Evolutionary conservation across 1,284 basidiomycete species (phyloP), one percentile per base, ranked within the genome.

Genomic region (Hypsizygus ulmarius): DNA sequence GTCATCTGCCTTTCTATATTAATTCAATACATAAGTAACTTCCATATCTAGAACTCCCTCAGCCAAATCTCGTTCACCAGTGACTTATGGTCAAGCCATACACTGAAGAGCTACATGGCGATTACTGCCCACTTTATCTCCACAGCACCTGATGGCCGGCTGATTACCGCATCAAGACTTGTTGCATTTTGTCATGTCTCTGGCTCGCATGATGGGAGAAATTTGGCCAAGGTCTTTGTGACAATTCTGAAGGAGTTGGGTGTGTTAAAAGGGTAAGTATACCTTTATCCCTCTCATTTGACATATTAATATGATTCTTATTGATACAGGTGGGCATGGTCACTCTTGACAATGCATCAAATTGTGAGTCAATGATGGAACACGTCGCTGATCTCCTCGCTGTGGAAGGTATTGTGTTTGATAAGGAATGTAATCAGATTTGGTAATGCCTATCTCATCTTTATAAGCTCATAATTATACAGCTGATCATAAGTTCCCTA

Each of bases 11-110:
- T 16, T n/a, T n/a, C n/a, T n/a, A n/a, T n/a, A n/a, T n/a, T n/a
- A n/a, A n/a, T n/a, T n/a, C n/a, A n/a, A n/a, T n/a, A n/a, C n/a
- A n/a, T n/a, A 3, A 29, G 7, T 34, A 3, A 28, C 28, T 38
- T 36, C 28, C 19, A 29, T 30, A 27, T 35, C 15, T 43, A 66
- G 62, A 50, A 57, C 28, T 50, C 64, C 1, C 19, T 56, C 9
- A 59, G 64, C 3, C 56, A 53, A 1, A 44, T 65, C 0, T 59
- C 61, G 0, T 60, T 59, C 18, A 67, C 64, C 1, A 56, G 47
- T 35, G 61, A 68, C 41, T 47, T 64, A 5, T 68, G 66, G 65
- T 57, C 58, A 3, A 32, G 52, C 6, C 15, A 21, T 0, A 54
- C 58, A 29, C 52, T 66, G 1, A 14, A 48, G 1, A 42, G 51